Evolutionary conservation across 306 rosid genomes (phyloP), one percentile per base, ranked within the genome.

Genomic region (Ormosia emarginata): DNA sequence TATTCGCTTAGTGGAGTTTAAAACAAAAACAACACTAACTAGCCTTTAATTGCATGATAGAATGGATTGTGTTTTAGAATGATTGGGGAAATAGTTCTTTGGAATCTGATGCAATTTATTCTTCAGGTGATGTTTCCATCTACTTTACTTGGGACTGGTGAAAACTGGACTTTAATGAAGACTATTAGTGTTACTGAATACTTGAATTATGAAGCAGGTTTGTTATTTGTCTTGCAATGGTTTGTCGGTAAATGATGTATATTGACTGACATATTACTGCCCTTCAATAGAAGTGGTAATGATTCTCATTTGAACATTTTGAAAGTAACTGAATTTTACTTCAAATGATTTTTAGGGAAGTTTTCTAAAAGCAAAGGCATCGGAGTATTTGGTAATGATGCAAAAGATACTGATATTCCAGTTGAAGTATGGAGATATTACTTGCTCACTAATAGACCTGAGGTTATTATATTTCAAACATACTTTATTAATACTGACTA

Each of bases 401-500:
- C 87, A n/a, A 95, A 90, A 84, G 99, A 93, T 78, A 93, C 99
- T 81, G 79, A 80, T 74, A 92, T 95, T 85, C 98, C 98, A 8
- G 96, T 90, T 65, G 99, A 95, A 90, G 99, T 92, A 46, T 95
- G 99, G 99, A 88, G 99, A 87, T 95, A 95, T 88, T 95, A 95
- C 90, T 88, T 95, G 87, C 93, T 95, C 30, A 92, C 91, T 39
- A 95, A 95, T 81, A 88, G 99, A 86, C 99, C 99, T 1, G 99
- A 95, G 99, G 99, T 92, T 86, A 89, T 36, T 71, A 7, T 78
- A 61, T 14, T 67, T 71, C 7, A 44, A 56, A 34, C 49, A 36
- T 32, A 41, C 10, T 37, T 50, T 34, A 30, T 47, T 29, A 18
- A 18, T 39, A 29, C 47, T 74, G 8, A 43, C 18, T 68, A 62